Base-by-base conservation (phyloP, 2,329 filamentous ascomycete species). In the Emergomyces pasteurianus region DNA sequence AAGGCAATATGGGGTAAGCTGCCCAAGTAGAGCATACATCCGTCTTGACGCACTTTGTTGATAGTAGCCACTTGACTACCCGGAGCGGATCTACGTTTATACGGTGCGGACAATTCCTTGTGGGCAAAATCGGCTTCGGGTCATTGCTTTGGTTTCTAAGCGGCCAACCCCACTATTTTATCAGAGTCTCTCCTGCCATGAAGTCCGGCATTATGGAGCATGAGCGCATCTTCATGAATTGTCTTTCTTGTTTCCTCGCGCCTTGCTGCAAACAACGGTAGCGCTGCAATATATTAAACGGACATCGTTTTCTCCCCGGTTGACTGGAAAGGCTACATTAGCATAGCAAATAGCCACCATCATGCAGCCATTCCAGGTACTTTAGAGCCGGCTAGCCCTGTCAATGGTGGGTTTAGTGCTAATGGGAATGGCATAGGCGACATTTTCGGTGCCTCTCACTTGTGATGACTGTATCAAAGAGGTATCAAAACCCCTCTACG, bases 371-470 rank as follows among this genome's bases (percentile, higher is more conserved):
- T 79, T 79, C 64, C 75, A 79, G 71, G 77, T 78, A 63, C 60
- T 23, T 31, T 53, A 40, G 28, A 34, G 16, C 23, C 3, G 6
- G 47, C 31, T 43, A 58, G 59, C 43, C 36, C 28, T 56, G 59
- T 14, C 40, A 52, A 31, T n/a, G 18, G 28, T 21, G 46, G n/a
- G 59, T n/a, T 28, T 26, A 47, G 26, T 40, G 57, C 60, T 58
- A 57, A 55, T 55, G 21, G 36, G 58, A 43, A 55, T 52, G 12
- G 49, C 5, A 36, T 68, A 97, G 88, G 95, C 92, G 63, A 87
- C 92, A 65, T 97, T 97, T 75, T 91, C 92, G 65, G 94, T 97
- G 67, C 92, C 91, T 60, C 86, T 97, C 80, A 90, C 86, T 76
- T 97, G 94, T 78, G 87, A 95, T 69, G 80, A 83, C 71, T 97